Conservation (phyloP, 495 filamentous ascomycete species). For the Daldinia concentrica region DNA sequence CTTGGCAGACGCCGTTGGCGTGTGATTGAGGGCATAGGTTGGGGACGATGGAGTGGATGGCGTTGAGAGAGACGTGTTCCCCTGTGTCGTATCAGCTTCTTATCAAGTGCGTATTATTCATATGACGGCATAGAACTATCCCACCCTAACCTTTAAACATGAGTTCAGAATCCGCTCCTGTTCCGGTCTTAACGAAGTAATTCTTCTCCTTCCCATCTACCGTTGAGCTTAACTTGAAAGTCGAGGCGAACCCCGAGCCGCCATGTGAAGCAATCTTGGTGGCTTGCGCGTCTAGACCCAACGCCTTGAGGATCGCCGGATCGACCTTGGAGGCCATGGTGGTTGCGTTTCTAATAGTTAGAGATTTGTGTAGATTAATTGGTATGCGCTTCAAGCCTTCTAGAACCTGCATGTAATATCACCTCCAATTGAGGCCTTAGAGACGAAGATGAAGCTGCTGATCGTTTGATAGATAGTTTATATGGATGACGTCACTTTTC, state of each 20-base stretch:
- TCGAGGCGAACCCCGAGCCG: slow-evolving; percentile 77
- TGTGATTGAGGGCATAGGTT: slow-evolving; percentile 77
- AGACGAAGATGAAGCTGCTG: background rate
- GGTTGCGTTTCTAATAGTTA: slow-evolving; percentile 4
- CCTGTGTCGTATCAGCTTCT: slow-evolving; percentile 51
- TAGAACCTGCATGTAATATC: slow-evolving; percentile 11
- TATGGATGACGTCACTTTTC: slow-evolving; percentile 30
- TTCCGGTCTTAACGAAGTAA: slow-evolving; percentile 86
- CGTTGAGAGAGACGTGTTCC: slow-evolving; percentile 85
- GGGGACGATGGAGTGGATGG: slow-evolving; percentile 75
- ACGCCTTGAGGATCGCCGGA: slow-evolving; percentile 67
- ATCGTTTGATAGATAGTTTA: background rate
- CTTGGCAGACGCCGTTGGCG: slow-evolving; percentile 70
- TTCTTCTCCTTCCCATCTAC: slow-evolving; percentile 62
- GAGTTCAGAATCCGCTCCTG: slow-evolving; percentile 66
- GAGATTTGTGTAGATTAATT: background rate
- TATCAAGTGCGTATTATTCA: background rate
- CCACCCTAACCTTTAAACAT: slow-evolving; percentile 73
- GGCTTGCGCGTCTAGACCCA: slow-evolving; percentile 69
- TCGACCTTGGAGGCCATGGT: slow-evolving; percentile 60
- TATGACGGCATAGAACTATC: background rate
- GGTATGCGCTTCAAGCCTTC: background rate
- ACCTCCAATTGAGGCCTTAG: background rate
- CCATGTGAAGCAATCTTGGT: slow-evolving; percentile 71
- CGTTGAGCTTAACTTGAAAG: slow-evolving; percentile 70